Evolutionary conservation across 805 yeast species (phyloP).

Genomic region (Tetrapisispora namnaoensis): DNA sequence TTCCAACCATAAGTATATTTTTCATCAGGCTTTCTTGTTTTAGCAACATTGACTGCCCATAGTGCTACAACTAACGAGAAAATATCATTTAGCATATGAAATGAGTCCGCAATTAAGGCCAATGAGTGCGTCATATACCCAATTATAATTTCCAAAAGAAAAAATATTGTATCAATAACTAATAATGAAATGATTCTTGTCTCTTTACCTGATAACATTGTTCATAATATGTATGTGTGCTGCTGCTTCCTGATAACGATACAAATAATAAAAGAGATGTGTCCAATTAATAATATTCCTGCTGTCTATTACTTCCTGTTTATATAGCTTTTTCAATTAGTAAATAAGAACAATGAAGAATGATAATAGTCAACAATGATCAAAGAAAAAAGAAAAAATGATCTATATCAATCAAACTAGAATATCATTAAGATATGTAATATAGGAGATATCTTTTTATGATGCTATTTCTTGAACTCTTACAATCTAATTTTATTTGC

Average conservation of each 20-base stretch:
- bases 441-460: no score
- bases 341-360: background rate
- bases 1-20: slow-evolving; percentile 97
- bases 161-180: slow-evolving; percentile 69
- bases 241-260: background rate
- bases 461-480: no score
- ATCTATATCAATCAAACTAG: background rate
- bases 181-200: slow-evolving; percentile 62
- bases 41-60: slow-evolving; percentile 93
- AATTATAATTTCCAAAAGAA: slow-evolving; percentile 71
- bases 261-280: background rate
- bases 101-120: slow-evolving; percentile 91
- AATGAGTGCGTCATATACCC: slow-evolving; percentile 91
- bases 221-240: background rate
- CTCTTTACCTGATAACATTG: slow-evolving; percentile 39
- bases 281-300: background rate
- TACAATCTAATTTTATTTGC: no score
- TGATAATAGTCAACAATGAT: background rate
- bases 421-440: background rate
- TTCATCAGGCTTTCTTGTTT: slow-evolving; percentile 70
- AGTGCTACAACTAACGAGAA: slow-evolving; percentile 81
- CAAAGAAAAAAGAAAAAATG: no score
- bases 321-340: background rate
- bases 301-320: no score
- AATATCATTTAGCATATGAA: slow-evolving; percentile 95